Evolutionary conservation across 1,139 yeast genomes (phyloP).

Genomic region (Magnusiomyces suaveolens): DNA sequence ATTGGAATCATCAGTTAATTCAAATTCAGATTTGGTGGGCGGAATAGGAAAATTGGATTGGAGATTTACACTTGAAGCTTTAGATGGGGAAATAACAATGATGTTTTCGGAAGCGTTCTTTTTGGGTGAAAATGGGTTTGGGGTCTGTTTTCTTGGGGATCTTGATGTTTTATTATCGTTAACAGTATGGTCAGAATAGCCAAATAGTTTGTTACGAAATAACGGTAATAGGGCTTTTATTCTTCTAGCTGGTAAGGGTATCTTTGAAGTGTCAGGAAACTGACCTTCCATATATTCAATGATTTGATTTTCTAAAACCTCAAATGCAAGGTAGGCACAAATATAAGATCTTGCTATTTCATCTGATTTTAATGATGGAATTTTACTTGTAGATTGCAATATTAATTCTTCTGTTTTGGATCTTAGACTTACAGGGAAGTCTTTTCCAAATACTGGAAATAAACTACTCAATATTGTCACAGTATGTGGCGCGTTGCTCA

Average conservation of each 20-base stretch:
- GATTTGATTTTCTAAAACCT: slow-evolving; percentile 19
- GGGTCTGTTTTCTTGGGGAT: slow-evolving; percentile 9
- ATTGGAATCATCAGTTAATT: neutral
- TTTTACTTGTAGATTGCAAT: slow-evolving; percentile 17
- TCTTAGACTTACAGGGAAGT: neutral
- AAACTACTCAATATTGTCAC: neutral
- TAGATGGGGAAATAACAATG: slow-evolving; percentile 6
- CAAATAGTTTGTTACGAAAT: slow-evolving; percentile 18
- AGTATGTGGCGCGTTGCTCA: neutral
- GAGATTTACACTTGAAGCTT: neutral
- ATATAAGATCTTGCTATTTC: slow-evolving; percentile 28
- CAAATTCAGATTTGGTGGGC: neutral
- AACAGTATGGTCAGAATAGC: slow-evolving; percentile 2
- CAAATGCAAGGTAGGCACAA: slow-evolving; percentile 29
- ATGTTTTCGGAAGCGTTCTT: slow-evolving; percentile 13
- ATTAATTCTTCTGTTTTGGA: slow-evolving; percentile 6
- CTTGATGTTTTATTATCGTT: slow-evolving; percentile 7
- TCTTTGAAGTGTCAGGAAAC: slow-evolving; percentile 17
- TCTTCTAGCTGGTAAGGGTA: slow-evolving; percentile 27
- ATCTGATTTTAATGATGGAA: slow-evolving; percentile 24
- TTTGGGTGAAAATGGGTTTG: slow-evolving; percentile 5
- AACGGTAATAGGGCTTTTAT: slow-evolving; percentile 21
- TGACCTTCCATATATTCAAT: slow-evolving; percentile 14
- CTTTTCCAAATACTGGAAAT: neutral
- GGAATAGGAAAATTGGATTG: neutral